Evolutionary conservation across 2,329 filamentous ascomycete species (phyloP), one percentile per base, ranked within the genome.

Genomic region (Decorospora gaudefroyi): DNA sequence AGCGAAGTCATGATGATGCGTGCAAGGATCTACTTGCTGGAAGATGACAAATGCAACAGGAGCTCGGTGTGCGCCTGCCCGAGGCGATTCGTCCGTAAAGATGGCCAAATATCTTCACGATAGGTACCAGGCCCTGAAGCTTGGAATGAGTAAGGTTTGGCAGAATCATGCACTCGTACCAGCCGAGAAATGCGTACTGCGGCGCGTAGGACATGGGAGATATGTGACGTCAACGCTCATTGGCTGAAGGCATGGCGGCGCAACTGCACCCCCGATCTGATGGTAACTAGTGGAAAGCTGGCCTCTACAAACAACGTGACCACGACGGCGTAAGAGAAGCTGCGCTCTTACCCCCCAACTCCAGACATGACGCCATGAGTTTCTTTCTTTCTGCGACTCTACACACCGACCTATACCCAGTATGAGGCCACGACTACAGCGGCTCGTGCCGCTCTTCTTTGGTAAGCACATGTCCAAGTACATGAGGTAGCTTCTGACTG

Each of bases 371-470:
- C 61, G 65, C 61, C 18, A 69, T 70, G 67, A 69, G 40, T 50
- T 26, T 51, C 51, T 41, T 22, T 40, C 35, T 34, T 46, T 50
- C 42, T 25, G 42, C 33, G 40, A 44, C 46, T 41, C 51, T 43
- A 29, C 36, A 50, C 43, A 38, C 43, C 27, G 26, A 53, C 44
- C 34, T 19, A 35, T 26, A 37, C 13, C 55, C 37, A 61, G 55
- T 45, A 70, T 70, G 68, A 70, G 61, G 59, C 63, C 56, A 51
- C 62, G 52, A 51, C 51, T 60, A 46, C 60, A 51, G 65, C 68
- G 67, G 66, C 64, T 62, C 38, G 53, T 66, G 61, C 65, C 65
- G 66, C 62, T 69, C 43, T 46, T 66, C 42, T 59, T 68, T 35
- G 56, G 67, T 70, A 59, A 31, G 64, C 49, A 25, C 15, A 11